Evolutionary conservation across 75 land plant genomes (phyloP), one percentile per base, ranked within the genome.

Genomic region (Selaginella tamariscina): DNA sequence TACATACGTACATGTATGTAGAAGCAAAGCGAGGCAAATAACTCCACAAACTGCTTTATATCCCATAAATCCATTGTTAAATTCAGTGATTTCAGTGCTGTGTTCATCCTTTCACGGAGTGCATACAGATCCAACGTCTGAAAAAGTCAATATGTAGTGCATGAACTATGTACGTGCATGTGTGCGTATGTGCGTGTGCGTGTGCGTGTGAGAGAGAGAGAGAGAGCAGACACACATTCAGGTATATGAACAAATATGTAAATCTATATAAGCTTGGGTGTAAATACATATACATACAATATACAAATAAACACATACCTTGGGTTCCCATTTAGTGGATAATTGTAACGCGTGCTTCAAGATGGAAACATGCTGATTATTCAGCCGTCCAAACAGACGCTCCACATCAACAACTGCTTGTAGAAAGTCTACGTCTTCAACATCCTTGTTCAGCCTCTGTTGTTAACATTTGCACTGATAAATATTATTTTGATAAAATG

Each of bases 381-480:
- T 72, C 13, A 72, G 66, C 24, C 70, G 55, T 15, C 44, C 74
- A 30, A 72, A 72, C 24, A 72, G 30, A 1, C 55, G 68, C 21
- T 72, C 74, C 33, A 66, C 27, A 29, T 72, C 71, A 28, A 32
- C 32, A 15, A 66, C 13, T 49, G 55, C 65, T 22, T 49, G 32
- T 32, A 56, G 32, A 29, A 66, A 24, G 28, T 57, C 69, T 21
- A 55, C 69, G 32, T 65, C 60, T 2, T 56, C 24, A 28, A 24
- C 30, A 54, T 65, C 56, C 32, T 66, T 72, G 31, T 54, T 55
- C 8, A 72, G 71, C 31, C 31, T 55, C 74, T 72, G 71, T 39
- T 5, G 49, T 15, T 5, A 39, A 39, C n/a, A n/a, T n/a, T n/a
- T n/a, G n/a, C n/a, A n/a, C n/a, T n/a, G n/a, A n/a, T n/a, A n/a